Evolutionary conservation across 2,329 filamentous ascomycete species (phyloP), one percentile per base, ranked within the genome.

Genomic region (Parastagonospora nodorum): DNA sequence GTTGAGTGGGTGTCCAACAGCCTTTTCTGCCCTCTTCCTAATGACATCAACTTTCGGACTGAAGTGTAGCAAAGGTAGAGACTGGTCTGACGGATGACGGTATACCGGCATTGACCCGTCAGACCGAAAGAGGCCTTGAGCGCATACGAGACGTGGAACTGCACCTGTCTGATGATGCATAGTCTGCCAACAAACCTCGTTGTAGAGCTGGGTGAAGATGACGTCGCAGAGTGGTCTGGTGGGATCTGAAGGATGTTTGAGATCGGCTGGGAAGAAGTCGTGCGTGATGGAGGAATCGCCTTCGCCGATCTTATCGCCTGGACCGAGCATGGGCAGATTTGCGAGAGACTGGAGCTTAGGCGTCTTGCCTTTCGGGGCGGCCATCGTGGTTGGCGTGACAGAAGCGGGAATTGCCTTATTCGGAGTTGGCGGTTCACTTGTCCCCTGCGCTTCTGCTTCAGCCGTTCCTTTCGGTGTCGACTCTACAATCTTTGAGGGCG

Each of bases 101-200:
- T 99, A 99, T n/a, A 97, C 82, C 16, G 94, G 94, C 71, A 89
- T 87, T 58, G 81, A 87, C 14, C 89, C 90, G 63, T 93, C 86
- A 0, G 78, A 68, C 33, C 79, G 80, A 28, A 92, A 78, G 12
- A 82, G 78, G 3, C 92, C 94, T 71, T 97, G 92, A 15, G 96
- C 92, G 42, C 91, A 92, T 6, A 97, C 90, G 2, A 97, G 83
- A 32, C 94, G 86, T 37, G 94, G 94, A 0, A 97, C 94, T 63
- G 94, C 88, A 24, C 94, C 92, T 30, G 90, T 90, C 58, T 93
- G 88, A 63, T 97, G 94, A 37, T 87, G 88, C 94, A 99, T 97
- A 58, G 84, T 88, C 68, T 93, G 88, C 92, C 93, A 99, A 59
- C 82, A 78, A 0, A 97, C 86, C 70, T 97, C 92, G 11, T 82